Evolutionary conservation across 73 alveolate genomes (phyloP), one percentile per base, ranked within the genome.

Genomic region (Paramecium octaurelia): DNA sequence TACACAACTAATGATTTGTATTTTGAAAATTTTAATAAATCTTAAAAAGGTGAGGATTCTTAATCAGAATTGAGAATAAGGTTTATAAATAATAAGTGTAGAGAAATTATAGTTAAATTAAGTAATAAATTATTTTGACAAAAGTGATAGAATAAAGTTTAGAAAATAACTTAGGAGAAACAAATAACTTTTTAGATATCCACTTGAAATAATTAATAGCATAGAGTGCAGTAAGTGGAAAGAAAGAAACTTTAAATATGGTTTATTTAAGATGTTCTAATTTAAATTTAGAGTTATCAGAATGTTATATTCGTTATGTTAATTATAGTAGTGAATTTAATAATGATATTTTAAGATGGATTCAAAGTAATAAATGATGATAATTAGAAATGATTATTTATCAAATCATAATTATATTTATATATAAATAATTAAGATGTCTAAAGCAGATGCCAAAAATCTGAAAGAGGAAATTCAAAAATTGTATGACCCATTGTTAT

Each of bases 231-330:
- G n/a, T n/a, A 59, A 96, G 97, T 93, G 94, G 97, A 89, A 44
- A 95, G 20, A 99, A 97, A 92, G 95, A 95, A 18, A 98, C 98
- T 9, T 83, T 95, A 29, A 80, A 86, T 27, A 96, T 97, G 98
- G 90, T 93, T 36, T 97, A 96, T 92, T 99, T 98, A 1, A 96
- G 93, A 89, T 95, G 98, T 87, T 97, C 99, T n/a, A 95, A 96
- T 86, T 93, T 94, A 85, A 88, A 29, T 88, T 40, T 70, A 36
- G 60, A 3, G 91, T 92, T 60, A 93, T 85, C 57, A 43, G 42
- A 54, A 6, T 18, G 14, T 54, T 54, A 16, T 36, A 14, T 10
- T 27, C 7, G 1, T 77, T 24, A 1, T 58, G 94, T 96, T n/a
- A 96, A 95, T 71, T 97, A 95, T n/a, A 92, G 96, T 95, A 76